Conservation (phyloP, 305 asterid species). For the Solanum aculeatissimum region DNA sequence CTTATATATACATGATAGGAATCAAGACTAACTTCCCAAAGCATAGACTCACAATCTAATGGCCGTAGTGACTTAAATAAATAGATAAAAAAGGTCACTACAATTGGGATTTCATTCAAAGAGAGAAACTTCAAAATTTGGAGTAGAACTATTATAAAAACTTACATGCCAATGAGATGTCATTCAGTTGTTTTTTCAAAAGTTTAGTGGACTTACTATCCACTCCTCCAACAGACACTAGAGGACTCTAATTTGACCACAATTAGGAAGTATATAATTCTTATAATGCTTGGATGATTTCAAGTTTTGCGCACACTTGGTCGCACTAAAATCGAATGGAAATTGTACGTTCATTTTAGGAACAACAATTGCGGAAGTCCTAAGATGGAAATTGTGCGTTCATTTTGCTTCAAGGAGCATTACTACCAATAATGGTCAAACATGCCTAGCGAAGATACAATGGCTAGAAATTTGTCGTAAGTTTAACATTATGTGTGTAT, state of each 20-base stretch:
- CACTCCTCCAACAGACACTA: background rate
- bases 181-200: background rate
- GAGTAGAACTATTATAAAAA: background rate
- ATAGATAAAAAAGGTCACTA: background rate
- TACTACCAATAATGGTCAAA: background rate
- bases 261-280: background rate
- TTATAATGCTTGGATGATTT: background rate
- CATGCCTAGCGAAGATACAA: background rate
- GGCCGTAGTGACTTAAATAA: background rate
- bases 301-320: background rate
- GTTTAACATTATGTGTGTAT: background rate
- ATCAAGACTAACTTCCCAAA: background rate
- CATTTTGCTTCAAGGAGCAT: background rate
- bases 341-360: background rate
- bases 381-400: background rate
- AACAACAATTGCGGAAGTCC: background rate
- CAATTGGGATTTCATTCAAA: background rate
- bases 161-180: background rate
- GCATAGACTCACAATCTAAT: background rate
- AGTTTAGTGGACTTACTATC: background rate
- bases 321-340: background rate
- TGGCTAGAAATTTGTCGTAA: background rate
- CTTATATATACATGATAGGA: background rate
- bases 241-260: background rate
- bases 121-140: background rate